These are phyloP conservation scores for Lipomyces anomalus DNA, from an alignment of 805 yeast genomes.

Conservation along the genomic window DNA sequence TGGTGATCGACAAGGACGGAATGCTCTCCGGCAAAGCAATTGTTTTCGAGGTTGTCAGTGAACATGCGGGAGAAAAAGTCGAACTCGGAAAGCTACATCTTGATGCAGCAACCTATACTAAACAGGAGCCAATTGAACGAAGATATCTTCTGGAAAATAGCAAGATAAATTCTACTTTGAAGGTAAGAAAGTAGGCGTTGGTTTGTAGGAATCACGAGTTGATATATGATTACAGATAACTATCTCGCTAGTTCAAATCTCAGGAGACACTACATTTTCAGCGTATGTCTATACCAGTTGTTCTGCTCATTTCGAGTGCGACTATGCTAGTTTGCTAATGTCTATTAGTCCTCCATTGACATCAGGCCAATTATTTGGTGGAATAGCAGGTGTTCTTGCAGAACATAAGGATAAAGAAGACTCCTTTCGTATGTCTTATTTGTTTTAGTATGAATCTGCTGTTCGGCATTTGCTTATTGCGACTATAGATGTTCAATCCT, in stretches of 20 bases:
- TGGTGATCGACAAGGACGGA: conserved; percentile 37
- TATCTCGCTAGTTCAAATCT: conserved; percentile 8
- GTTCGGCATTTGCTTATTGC: background rate
- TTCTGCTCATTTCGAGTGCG: background rate
- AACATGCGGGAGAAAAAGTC: conserved; percentile 38
- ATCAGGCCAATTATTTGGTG: conserved; percentile 43
- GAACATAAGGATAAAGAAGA: conserved; percentile 25
- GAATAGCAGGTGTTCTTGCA: conserved; percentile 42
- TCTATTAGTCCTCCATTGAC: conserved; percentile 32
- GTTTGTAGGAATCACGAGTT: too few species aligned
- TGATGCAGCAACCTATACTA: conserved; percentile 66
- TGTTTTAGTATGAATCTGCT: background rate
- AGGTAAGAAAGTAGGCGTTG: conserved; percentile 22
- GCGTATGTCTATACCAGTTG: conserved; percentile 11
- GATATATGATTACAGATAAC: conserved; percentile 7
- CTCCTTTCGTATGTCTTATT: conserved; percentile 8
- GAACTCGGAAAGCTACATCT: conserved; percentile 61
- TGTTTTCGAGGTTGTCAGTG: conserved; percentile 43
- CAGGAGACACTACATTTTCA: conserved; percentile 18
- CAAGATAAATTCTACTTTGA: conserved; percentile 75
- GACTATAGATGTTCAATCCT: conserved; percentile 2
- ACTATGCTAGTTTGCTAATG: background rate
- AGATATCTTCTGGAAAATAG: conserved; percentile 70
- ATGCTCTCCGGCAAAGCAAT: conserved; percentile 36
- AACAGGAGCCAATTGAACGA: conserved; percentile 47